Conservation (phyloP, 345 rosid species). For the Aurinia saxatilis region DNA sequence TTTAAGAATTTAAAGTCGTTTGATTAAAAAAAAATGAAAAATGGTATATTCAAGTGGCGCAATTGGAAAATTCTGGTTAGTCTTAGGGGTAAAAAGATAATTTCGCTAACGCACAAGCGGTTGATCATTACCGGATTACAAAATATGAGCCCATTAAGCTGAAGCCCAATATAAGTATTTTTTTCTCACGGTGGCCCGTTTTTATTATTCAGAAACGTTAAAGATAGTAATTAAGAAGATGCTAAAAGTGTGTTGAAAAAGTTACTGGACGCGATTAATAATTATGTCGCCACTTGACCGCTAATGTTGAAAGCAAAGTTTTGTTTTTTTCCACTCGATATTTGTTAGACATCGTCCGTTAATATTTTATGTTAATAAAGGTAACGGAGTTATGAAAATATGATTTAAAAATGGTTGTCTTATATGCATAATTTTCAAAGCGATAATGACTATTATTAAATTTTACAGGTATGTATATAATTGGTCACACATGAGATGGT, state of each 20-base stretch:
- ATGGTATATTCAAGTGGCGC: neutral
- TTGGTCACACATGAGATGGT: constrained; percentile 1
- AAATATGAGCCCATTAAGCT: neutral
- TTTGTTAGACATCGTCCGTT: neutral
- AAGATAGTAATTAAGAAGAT: neutral
- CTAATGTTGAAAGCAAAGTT: neutral
- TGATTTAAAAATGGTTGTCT: neutral
- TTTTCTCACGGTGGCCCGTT: neutral
- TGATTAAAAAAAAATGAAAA: neutral
- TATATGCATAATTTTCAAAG: neutral
- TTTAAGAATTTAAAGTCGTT: neutral
- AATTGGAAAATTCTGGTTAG: no score
- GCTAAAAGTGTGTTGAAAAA: neutral
- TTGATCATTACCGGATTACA: no score
- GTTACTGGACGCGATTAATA: neutral
- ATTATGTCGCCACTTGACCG: neutral
- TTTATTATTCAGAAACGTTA: neutral
- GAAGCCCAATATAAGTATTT: neutral
- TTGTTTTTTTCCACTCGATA: neutral
- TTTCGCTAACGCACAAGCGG: no score
- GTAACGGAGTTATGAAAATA: no score
- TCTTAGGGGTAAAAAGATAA: neutral
- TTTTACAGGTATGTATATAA: neutral
- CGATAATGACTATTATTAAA: neutral
- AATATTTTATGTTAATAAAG: no score